Percentiles rank a stretch among this genome's conserved stretches.
These are phyloP conservation scores for Exophiala viscosa DNA, from an alignment of 2,329 filamentous ascomycete genomes.

Conservation along the genomic window DNA sequence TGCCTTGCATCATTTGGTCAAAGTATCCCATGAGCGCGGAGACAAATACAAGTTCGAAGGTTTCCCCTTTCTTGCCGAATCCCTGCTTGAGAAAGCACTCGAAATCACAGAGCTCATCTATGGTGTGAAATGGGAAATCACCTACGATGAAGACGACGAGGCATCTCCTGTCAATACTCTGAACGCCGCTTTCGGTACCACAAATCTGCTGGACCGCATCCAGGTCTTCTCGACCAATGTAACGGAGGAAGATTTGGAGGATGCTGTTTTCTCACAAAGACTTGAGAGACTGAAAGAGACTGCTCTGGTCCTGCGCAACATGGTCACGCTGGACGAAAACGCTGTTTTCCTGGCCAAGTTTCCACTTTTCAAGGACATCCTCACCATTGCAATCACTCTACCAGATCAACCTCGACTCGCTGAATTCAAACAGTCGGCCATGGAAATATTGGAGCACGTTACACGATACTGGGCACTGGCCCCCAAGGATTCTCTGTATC, in stretches of 20 bases:
- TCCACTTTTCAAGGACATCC: conserved; percentile 70
- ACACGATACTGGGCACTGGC: conserved; percentile 75
- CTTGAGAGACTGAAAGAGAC: conserved; percentile 81
- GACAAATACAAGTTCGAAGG: conserved; percentile 95
- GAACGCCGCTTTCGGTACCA: conserved; percentile 65
- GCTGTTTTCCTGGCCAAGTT: conserved; percentile 75
- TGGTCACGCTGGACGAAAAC: conserved; percentile 91
- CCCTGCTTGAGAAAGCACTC: conserved; percentile 78
- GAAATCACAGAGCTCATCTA: conserved; percentile 77
- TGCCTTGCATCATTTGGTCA: conserved; percentile 86
- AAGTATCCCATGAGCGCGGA: conserved; percentile 89
- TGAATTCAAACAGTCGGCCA: conserved; percentile 83
- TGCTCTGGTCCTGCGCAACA: conserved; percentile 83
- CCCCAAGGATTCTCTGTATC: conserved; percentile 73
- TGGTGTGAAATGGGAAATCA: conserved; percentile 74
- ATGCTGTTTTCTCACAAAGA: conserved; percentile 57
- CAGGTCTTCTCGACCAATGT: conserved; percentile 57
- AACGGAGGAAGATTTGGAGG: conserved; percentile 48
- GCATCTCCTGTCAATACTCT: conserved; percentile 53
- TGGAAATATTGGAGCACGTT: conserved; percentile 88
- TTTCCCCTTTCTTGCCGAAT: conserved; percentile 83
- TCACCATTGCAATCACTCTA: conserved; percentile 77
- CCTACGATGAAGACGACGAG: conserved; percentile 62
- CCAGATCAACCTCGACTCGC: conserved; percentile 68
- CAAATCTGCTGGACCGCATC: conserved; percentile 70